Percentiles rank a stretch among this genome's conserved stretches.
Evolutionary conservation across 768 basidiomycete genomes (phyloP).

Genomic region (Suillus weaverae): DNA sequence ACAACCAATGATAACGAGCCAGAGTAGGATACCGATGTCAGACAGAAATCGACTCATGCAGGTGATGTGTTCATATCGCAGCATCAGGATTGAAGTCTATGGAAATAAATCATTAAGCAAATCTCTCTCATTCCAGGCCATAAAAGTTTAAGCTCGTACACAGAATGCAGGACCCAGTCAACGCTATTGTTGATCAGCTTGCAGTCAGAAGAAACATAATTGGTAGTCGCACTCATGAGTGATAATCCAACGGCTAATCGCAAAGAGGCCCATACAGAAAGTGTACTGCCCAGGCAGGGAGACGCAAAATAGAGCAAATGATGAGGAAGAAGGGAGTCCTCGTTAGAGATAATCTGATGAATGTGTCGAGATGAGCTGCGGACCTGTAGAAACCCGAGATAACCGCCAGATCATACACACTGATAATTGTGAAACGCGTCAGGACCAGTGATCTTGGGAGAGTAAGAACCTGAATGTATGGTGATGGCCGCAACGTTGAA

Average conservation of each 20-base stretch:
- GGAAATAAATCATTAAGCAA: not conserved
- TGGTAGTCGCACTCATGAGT: constrained; percentile 97
- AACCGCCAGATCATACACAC: too few relatives aligned
- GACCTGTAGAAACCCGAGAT: too few relatives aligned
- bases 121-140: not conserved
- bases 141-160: too few relatives aligned
- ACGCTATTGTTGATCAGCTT: constrained; percentile 90
- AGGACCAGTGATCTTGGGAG: too few relatives aligned
- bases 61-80: constrained; percentile 82
- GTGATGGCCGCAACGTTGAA: too few relatives aligned
- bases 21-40: constrained; percentile 78
- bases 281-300: constrained; percentile 78
- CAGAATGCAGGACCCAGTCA: constrained; percentile 44
- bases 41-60: constrained; percentile 79
- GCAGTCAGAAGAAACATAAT: constrained; percentile 89
- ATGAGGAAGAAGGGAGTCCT: too few relatives aligned
- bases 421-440: too few relatives aligned
- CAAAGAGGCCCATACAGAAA: constrained; percentile 81
- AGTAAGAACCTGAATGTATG: too few relatives aligned
- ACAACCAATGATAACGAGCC: constrained; percentile 59
- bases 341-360: too few relatives aligned
- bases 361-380: too few relatives aligned
- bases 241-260: constrained; percentile 91
- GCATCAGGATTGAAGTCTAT: constrained; percentile 76
- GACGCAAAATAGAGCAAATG: too few relatives aligned